A percentile compares a stretch with the other conserved stretches of the same genome.
Evolutionary conservation across 345 rosid species (phyloP).

Genomic region (Adansonia digitata): DNA sequence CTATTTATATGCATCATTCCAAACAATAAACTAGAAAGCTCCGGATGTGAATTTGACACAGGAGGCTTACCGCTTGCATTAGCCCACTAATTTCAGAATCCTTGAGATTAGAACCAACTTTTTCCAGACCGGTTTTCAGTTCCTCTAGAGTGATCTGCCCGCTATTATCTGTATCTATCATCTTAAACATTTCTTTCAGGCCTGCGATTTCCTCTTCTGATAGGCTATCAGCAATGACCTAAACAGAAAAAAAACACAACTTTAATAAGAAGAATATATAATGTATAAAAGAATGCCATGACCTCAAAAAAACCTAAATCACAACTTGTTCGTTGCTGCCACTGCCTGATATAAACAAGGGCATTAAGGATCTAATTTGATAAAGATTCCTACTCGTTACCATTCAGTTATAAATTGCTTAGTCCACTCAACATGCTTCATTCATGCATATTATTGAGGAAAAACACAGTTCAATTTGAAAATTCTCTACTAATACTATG

Average conservation of each 20-base stretch:
- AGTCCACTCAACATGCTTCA: background rate
- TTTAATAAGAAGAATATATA: background rate
- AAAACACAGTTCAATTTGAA: background rate
- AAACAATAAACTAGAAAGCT: too few species aligned
- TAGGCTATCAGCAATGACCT: constrained; percentile 42
- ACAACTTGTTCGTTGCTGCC: background rate
- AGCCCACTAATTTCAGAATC: constrained; percentile 54
- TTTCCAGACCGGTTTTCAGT: background rate
- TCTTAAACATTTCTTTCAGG: constrained; percentile 30
- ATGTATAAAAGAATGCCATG: background rate
- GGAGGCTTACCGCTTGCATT: background rate
- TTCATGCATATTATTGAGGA: background rate
- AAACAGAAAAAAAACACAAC: background rate
- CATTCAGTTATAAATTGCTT: background rate
- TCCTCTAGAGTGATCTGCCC: constrained; percentile 1
- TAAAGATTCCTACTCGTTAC: background rate
- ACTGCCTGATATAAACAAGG: background rate
- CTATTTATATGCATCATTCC: too few species aligned
- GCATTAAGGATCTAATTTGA: background rate
- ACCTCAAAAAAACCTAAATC: background rate
- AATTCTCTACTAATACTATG: background rate
- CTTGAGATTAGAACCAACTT: constrained; percentile 25
- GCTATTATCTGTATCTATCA: constrained; percentile 61
- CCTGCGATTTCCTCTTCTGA: constrained; percentile 6
- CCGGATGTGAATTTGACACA: too few species aligned